phyloP scores from a whole-genome alignment of 2,329 filamentous ascomycete genomes.

The Phialocephala sp. region DNA sequence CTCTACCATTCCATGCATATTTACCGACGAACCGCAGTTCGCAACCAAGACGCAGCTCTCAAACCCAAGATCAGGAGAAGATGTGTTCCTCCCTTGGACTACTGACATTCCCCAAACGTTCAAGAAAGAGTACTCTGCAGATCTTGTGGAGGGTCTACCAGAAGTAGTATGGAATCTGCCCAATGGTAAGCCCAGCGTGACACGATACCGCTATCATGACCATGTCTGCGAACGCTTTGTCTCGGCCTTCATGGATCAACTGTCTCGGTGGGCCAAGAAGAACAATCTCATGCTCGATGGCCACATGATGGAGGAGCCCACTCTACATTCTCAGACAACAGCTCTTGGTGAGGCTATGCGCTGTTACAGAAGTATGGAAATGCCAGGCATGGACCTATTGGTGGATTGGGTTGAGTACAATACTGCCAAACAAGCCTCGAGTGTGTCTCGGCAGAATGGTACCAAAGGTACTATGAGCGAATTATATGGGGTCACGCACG shows the following conservation, averaged over 20 bases:
- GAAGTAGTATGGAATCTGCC: conserved; percentile 44
- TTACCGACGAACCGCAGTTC: conserved; percentile 45
- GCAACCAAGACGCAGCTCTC: conserved; percentile 41
- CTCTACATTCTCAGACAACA: conserved; percentile 41
- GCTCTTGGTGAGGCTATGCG: conserved; percentile 45
- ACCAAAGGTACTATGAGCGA: conserved; percentile 41
- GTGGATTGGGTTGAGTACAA: conserved; percentile 43
- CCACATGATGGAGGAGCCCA: conserved; percentile 45
- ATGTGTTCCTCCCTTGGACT: conserved; percentile 44
- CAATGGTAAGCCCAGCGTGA: conserved; percentile 34
- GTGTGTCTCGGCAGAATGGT: conserved; percentile 42
- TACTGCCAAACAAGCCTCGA: conserved; percentile 43
- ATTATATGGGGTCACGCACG: conserved; percentile 42
- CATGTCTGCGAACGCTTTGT: conserved; percentile 44
- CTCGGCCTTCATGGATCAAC: conserved; percentile 42
- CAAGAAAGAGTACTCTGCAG: conserved; percentile 31
- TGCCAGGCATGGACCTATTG: conserved; percentile 44
- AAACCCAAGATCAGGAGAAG: conserved; percentile 34
- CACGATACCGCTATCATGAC: conserved; percentile 43
- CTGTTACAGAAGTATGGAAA: conserved; percentile 42
- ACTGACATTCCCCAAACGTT: conserved; percentile 40
- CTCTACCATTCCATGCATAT: conserved; percentile 41
- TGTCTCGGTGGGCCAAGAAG: conserved; percentile 39
- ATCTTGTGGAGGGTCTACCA: conserved; percentile 39
- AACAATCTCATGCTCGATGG: conserved; percentile 41